A percentile compares a stretch with the other conserved stretches of the same genome.
phyloP scores from a whole-genome alignment of 805 yeast species.

The Candida yuanshanica region DNA sequence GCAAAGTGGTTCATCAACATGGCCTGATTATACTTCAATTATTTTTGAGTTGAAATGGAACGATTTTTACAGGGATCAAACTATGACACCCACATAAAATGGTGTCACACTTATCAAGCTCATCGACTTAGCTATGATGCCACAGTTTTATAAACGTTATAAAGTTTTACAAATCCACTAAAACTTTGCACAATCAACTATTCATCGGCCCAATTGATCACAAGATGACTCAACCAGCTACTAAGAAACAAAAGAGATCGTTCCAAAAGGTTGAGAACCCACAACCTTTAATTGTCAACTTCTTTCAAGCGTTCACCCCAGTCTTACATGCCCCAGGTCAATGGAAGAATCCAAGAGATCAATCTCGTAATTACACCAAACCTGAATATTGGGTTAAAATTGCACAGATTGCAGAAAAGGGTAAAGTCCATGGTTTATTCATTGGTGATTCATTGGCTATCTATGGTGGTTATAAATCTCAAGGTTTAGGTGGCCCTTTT shows the following conservation, averaged over 20 bases:
- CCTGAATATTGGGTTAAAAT: conserved; percentile 34
- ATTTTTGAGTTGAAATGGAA: too few species aligned
- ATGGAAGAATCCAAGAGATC: conserved; percentile 37
- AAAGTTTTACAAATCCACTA: not conserved
- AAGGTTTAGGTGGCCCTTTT: conserved; percentile 7
- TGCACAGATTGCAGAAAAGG: conserved; percentile 30
- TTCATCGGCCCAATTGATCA: not conserved
- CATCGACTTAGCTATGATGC: too few species aligned
- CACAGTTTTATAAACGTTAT: not conserved
- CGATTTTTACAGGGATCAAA: too few species aligned
- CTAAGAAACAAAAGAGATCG: conserved; percentile 1
- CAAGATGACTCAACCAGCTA: not conserved
- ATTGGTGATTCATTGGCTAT: conserved; percentile 10
- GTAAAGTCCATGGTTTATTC: conserved; percentile 32
- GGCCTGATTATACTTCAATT: too few species aligned
- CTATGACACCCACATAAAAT: not conserved
- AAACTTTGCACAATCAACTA: not conserved
- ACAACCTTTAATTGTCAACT: conserved; percentile 30
- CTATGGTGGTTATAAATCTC: conserved; percentile 9
- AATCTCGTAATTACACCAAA: conserved; percentile 23
- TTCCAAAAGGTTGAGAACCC: conserved; percentile 7
- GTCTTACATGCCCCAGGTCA: conserved; percentile 25
- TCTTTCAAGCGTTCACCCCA: conserved; percentile 33
- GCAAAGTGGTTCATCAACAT: too few species aligned
- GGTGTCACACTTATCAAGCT: not conserved